phyloP scores from a whole-genome alignment of 495 filamentous ascomycete species.

The Poronia punctata region DNA sequence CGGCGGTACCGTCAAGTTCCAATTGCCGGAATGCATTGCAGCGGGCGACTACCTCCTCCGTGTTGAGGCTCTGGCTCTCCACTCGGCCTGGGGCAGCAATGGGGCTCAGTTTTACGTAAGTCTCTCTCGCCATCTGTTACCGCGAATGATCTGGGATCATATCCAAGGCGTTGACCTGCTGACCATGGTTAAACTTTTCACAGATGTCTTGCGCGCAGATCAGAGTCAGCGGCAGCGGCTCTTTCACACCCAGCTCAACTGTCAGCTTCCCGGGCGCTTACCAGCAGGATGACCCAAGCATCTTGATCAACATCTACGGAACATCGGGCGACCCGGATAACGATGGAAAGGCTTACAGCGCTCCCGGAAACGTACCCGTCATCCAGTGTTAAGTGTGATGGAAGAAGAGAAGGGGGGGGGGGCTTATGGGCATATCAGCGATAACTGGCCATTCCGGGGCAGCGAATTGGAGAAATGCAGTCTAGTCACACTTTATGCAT shows the following conservation, averaged over 20 bases:
- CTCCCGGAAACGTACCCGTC: conserved; percentile 37
- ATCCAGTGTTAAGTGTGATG: conserved; percentile 32
- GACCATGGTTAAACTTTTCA: background rate
- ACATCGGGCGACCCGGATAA: conserved; percentile 38
- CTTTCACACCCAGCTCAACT: conserved; percentile 36
- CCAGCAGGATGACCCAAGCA: conserved; percentile 43
- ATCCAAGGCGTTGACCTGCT: too few relatives aligned
- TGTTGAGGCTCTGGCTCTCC: conserved; percentile 47
- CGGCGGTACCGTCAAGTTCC: conserved; percentile 42
- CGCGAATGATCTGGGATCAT: background rate
- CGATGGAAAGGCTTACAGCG: conserved; percentile 35
- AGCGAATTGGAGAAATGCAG: background rate
- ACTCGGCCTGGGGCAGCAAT: conserved; percentile 34
- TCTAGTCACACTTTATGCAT: background rate
- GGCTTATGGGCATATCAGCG: too few relatives aligned
- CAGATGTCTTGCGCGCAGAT: conserved; percentile 47
- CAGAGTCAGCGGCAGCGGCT: conserved; percentile 42
- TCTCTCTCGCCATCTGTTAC: conserved; percentile 4
- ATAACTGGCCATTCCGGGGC: too few relatives aligned
- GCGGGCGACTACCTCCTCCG: conserved; percentile 49
- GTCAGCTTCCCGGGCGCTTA: conserved; percentile 52
- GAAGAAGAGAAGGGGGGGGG: background rate
- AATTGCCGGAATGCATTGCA: conserved; percentile 41
- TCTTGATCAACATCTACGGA: conserved; percentile 50
- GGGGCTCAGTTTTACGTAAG: conserved; percentile 48